phyloP scores from a whole-genome alignment of 164 flowering plant genomes.

The Euptelea pleiosperma region DNA sequence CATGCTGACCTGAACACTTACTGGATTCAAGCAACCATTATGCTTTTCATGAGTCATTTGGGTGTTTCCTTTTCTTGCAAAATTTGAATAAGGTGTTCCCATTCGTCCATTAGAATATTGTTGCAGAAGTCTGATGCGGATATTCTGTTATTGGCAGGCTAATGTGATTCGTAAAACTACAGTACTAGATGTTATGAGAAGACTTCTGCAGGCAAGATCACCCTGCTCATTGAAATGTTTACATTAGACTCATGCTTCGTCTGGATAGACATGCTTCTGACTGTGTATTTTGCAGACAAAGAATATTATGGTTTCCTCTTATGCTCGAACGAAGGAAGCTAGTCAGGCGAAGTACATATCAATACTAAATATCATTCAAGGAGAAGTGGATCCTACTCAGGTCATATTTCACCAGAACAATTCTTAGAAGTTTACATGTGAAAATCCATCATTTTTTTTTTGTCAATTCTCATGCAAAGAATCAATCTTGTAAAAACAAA shows the following conservation, averaged over 20 bases:
- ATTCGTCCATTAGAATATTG: neutral
- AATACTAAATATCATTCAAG: slow-evolving; percentile 95
- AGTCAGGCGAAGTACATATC: slow-evolving; percentile 99
- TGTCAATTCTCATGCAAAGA: neutral
- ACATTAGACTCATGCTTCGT: neutral
- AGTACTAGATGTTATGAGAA: slow-evolving; percentile 99
- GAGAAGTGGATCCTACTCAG: slow-evolving; percentile 99
- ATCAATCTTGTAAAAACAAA: neutral
- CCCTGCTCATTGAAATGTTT: neutral
- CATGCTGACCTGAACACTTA: neutral
- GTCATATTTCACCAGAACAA: slow-evolving; percentile 28
- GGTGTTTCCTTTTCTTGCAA: slow-evolving; percentile 1
- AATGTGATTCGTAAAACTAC: slow-evolving; percentile 97
- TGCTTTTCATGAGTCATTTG: neutral
- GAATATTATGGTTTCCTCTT: slow-evolving; percentile 98
- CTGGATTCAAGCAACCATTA: neutral
- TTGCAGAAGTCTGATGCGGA: slow-evolving; percentile 9
- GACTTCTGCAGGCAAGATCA: slow-evolving; percentile 88
- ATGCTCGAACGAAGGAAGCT: slow-evolving; percentile 96
- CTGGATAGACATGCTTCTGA: slow-evolving; percentile 23
- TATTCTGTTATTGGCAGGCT: slow-evolving; percentile 58
- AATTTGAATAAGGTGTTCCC: neutral
- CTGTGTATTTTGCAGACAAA: slow-evolving; percentile 68
- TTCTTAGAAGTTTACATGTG: neutral
- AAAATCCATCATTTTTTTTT: neutral